Evolutionary conservation across 768 basidiomycete species (phyloP), one percentile per base, ranked within the genome.

Genomic region (Leccinellum luteum): DNA sequence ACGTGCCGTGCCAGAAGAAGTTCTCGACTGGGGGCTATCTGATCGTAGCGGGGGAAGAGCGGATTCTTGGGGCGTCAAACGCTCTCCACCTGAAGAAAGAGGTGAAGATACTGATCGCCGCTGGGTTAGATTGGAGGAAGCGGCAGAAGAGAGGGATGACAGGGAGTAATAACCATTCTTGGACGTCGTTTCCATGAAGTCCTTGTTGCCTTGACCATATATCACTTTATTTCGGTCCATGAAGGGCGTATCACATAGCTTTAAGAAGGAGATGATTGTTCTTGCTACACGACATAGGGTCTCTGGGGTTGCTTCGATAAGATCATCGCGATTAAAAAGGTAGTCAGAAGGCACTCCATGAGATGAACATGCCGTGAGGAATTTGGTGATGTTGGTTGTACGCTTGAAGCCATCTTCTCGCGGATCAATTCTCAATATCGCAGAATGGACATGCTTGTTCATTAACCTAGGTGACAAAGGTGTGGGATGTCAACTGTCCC

Each of bases 321-420:
- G 76, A 68, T 90, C 89, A 64, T 89, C 86, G 4, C 79, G 78
- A 45, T 80, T 78, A 67, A 92, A 90, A 44, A 89, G 71, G 57
- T 87, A 87, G 54, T 85, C 83, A 25, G 80, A 72, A 38, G 79
- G 67, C 25, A 92, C 73, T 4, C 87, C 88, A 62, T 85, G 82
- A 41, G 83, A 81, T 27, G 87, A 80, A 60, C 87, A 91, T 1
- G 87, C 84, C 3, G 88, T 87, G 31, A 92, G 78, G 67, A 93
- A 94, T 70, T 84, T 87, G 38, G 88, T 85, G 23, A 89, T 78
- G 66, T 94, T 94, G 35, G 82, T 81, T 3, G 83, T 81, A 56
- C 85, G 81, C 65, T 81, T 73, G 66, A 85, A 76, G 31, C 89
- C 84, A 64, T 87, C 85, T 71, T 87, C 85, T 21, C 84, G 81